phyloP scores from a whole-genome alignment of 1,284 basidiomycete species.

The Pulveroboletus ridleyi region DNA sequence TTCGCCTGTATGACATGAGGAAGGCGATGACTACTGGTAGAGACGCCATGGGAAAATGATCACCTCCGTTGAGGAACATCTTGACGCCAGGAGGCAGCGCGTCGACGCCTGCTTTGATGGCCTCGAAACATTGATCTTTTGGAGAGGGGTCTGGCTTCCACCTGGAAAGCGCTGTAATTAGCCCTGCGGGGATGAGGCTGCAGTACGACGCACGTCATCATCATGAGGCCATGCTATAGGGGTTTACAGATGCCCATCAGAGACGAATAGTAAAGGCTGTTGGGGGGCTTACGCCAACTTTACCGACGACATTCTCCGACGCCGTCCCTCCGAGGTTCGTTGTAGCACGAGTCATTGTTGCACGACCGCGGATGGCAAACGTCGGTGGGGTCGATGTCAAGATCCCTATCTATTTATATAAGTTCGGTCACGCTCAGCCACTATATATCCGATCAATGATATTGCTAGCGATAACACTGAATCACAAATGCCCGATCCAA shows the following conservation, averaged over 20 bases:
- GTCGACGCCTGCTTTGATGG: conserved; percentile 70
- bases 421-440: too few relatives aligned
- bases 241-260: not conserved
- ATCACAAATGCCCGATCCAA: too few relatives aligned
- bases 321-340: conserved; percentile 40
- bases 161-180: conserved; percentile 8
- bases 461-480: too few relatives aligned
- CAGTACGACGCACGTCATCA: conserved; percentile 33
- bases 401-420: too few relatives aligned
- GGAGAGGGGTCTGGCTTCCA: conserved; percentile 37
- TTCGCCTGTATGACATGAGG: conserved; percentile 27
- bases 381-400: too few relatives aligned
- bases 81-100: conserved; percentile 53
- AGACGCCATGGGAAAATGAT: not conserved
- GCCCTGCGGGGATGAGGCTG: not conserved
- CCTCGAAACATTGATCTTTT: conserved; percentile 62
- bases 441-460: too few relatives aligned
- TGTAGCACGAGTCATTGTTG: conserved; percentile 26
- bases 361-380: not conserved
- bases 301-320: conserved; percentile 34
- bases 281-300: conserved; percentile 38
- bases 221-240: conserved; percentile 36
- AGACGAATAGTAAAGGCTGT: not conserved
- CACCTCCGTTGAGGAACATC: conserved; percentile 56
- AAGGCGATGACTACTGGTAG: not conserved